Evolutionary conservation across 768 basidiomycete species (phyloP).

Genomic region (Psilocybe sp.): DNA sequence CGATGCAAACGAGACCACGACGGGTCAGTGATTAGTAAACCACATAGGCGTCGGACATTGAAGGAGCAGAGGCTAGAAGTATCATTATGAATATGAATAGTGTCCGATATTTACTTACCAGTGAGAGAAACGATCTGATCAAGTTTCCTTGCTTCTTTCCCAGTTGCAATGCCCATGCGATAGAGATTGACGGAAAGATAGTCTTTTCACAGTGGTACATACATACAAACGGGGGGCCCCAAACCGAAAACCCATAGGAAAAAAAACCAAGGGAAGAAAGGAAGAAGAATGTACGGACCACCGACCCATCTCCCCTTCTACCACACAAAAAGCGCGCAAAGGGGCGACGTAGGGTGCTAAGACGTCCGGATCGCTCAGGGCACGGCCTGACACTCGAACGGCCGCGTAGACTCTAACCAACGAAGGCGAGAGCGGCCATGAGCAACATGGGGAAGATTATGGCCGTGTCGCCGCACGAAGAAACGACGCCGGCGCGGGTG

Average conservation of each 20-base stretch:
- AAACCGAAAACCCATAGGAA: neutral
- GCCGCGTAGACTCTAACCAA: constrained; percentile 52
- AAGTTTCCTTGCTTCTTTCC: too few species aligned
- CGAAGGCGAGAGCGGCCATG: constrained; percentile 54
- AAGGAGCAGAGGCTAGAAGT: too few species aligned
- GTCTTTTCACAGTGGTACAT: too few species aligned
- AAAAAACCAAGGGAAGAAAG: neutral
- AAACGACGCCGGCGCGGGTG: constrained; percentile 17
- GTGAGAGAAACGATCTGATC: too few species aligned
- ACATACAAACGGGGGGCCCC: neutral
- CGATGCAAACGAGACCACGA: too few species aligned
- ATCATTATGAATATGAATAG: too few species aligned
- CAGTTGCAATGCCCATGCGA: too few species aligned
- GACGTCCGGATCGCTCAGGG: constrained; percentile 72
- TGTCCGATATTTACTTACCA: too few species aligned
- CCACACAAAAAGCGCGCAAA: constrained; percentile 15
- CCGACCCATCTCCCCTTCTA: constrained; percentile 73
- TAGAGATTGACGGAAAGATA: too few species aligned
- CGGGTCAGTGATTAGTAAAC: too few species aligned
- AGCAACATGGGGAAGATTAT: constrained; percentile 86
- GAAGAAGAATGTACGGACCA: constrained; percentile 48
- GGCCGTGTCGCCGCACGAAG: constrained; percentile 83
- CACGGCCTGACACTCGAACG: constrained; percentile 91
- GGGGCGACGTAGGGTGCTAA: constrained; percentile 73
- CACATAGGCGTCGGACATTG: too few species aligned